phyloP scores from a whole-genome alignment of 176 grass and related monocot genomes.

The Thalia dealbata region DNA sequence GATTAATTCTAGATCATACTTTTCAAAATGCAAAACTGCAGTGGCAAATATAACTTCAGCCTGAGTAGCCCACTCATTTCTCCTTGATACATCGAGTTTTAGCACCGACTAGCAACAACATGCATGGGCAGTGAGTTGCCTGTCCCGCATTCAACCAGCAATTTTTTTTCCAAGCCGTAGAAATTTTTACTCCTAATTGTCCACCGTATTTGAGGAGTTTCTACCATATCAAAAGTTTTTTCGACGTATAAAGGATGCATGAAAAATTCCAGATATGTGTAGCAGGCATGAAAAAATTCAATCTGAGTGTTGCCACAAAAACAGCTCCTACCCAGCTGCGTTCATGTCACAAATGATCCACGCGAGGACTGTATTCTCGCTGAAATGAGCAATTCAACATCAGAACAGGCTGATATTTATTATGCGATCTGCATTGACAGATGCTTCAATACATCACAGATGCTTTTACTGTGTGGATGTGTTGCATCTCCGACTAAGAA shows the following conservation, averaged over 20 bases:
- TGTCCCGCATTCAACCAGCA: not conserved
- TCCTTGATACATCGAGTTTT: not conserved
- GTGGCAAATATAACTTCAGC: too few species aligned
- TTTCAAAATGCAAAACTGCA: too few species aligned
- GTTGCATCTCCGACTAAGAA: slow-evolving; percentile 28
- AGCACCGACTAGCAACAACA: not conserved
- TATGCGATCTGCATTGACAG: slow-evolving; percentile 31
- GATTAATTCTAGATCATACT: too few species aligned
- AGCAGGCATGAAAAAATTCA: not conserved
- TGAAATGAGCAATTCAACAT: not conserved
- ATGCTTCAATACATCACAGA: slow-evolving; percentile 29
- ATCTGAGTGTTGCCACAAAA: not conserved
- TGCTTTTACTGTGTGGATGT: slow-evolving; percentile 29
- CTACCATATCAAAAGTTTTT: not conserved
- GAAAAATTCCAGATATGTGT: not conserved
- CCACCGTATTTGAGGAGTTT: not conserved
- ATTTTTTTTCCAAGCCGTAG: not conserved
- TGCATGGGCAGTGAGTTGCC: not conserved
- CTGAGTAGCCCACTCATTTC: not conserved
- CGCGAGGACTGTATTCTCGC: not conserved
- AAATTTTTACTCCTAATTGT: too few species aligned
- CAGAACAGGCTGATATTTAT: not conserved
- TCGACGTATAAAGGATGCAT: not conserved
- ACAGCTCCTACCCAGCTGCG: not conserved
- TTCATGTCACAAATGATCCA: not conserved